Evolutionary conservation across 306 rosid genomes (phyloP).

Genomic region (Biancaea sappan): DNA sequence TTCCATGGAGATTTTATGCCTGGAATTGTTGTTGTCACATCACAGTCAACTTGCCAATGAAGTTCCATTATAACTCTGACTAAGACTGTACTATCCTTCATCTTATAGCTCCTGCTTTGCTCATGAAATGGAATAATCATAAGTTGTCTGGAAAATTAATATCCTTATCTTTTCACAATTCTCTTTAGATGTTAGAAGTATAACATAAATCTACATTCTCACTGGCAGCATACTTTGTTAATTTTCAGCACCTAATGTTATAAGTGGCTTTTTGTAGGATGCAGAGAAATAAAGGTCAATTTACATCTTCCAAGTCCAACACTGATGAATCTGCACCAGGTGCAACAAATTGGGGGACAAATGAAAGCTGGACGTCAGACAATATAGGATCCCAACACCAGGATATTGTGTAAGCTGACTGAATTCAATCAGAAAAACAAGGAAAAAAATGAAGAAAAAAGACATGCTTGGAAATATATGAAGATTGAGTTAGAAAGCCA

Average conservation of each 20-base stretch:
- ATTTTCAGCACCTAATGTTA: conserved; percentile 16
- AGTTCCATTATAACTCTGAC: not conserved
- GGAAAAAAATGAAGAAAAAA: not conserved
- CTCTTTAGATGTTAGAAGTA: conserved; percentile 4
- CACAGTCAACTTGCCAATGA: not conserved
- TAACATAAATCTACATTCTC: conserved; percentile 11
- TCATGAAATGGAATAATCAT: conserved; percentile 11
- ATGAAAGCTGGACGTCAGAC: conserved; percentile 51
- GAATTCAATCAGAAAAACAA: conserved; percentile 25
- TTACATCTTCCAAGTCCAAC: conserved; percentile 68
- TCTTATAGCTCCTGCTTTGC: conserved; percentile 23
- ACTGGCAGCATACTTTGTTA: conserved; percentile 20
- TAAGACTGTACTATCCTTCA: not conserved
- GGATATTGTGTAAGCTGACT: conserved; percentile 64
- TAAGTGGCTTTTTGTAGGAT: conserved; percentile 49
- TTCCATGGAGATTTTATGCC: conserved; percentile 1
- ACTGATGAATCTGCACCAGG: conserved; percentile 64
- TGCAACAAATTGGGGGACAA: conserved; percentile 54
- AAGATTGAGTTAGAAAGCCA: conserved; percentile 2
- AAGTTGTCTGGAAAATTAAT: not conserved
- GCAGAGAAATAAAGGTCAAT: conserved; percentile 83
- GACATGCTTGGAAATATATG: not conserved
- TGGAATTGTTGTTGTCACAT: not conserved
- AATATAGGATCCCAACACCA: conserved; percentile 66
- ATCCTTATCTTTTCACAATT: not conserved